Base-by-base conservation (phyloP, 2,329 filamentous ascomycete species). In the Fusarium newnesense region DNA sequence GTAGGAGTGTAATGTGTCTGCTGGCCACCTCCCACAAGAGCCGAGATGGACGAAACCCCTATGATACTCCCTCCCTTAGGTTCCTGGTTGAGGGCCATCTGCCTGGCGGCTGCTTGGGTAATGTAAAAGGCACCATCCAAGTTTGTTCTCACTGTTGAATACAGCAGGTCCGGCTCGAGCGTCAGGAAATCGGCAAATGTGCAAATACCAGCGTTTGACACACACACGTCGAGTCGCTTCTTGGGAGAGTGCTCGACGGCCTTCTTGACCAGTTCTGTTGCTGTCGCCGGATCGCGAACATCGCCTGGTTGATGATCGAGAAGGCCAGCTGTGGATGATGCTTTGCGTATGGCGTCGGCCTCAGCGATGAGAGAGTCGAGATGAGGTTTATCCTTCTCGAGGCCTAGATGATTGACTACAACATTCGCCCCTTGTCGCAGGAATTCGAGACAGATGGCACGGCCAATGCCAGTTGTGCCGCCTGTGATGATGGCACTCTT, bases 1-100 rank as follows among this genome's bases (percentile, higher is more conserved):
- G 94, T 97, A 15, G 94, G 93, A 21, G 94, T 97, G 83, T 97
- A 97, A 80, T 97, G 94, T 32, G 90, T 91, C 84, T 97, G 94
- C 52, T 87, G 85, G 0, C 91, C 93, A 47, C 94, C 94, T 42
- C 94, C 94, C 1, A 95, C 92, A 18, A 95, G 87, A 0, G 93
- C 93, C 24, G 88, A 91, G 78, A 95, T 94, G 73, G 90, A 93
- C 12, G 89, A 92, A 43, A 95, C 86, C 60, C 89, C 93, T 73
- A 95, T 96, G 77, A 97, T 96, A 76, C 90, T 92, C 39, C 95
- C 95, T 21, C 94, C 94, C 0, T 89, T 82, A 0, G 91, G 90
- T 4, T 86, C 84, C 76, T 93, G 87, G 36, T 79, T 74, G 39
- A 83, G 83, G 0, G 92, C 91, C 93, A 97, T 96, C 80, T 96